These are phyloP conservation scores for Eucalyptus cloeziana DNA, from an alignment of 345 rosid species.

Conservation along the genomic window DNA sequence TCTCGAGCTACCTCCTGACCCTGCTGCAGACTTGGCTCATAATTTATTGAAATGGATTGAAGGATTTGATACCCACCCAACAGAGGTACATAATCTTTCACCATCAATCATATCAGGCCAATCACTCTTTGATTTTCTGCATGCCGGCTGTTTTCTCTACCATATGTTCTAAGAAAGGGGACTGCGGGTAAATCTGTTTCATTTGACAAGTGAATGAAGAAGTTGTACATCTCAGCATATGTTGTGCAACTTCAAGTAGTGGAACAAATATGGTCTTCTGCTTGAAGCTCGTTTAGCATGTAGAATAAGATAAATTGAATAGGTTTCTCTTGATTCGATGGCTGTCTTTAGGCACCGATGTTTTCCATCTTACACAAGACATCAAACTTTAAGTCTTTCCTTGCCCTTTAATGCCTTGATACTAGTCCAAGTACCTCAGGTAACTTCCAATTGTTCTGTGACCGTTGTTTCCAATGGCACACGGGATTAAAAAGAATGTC, in stretches of 20 bases:
- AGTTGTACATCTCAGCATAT: not conserved
- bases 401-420: not conserved
- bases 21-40: slow-evolving; percentile 87
- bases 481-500: not conserved
- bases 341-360: not conserved
- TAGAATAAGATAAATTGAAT: not conserved
- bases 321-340: not conserved
- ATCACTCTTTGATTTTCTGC: not conserved
- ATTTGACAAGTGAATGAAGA: not conserved
- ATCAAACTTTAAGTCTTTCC: not conserved
- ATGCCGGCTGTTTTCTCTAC: not conserved
- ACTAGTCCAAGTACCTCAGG: not conserved
- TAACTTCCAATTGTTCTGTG: not conserved
- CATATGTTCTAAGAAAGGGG: not conserved
- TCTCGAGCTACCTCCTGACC: slow-evolving; percentile 65
- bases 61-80: slow-evolving; percentile 72
- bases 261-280: not conserved
- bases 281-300: not conserved
- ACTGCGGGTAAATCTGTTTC: not conserved
- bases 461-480: not conserved
- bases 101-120: not conserved
- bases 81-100: slow-evolving; percentile 47
- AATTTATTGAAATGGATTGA: slow-evolving; percentile 69
- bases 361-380: not conserved
- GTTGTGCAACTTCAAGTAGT: not conserved